Evolutionary conservation across 176 grass and related monocot species (phyloP), one percentile per base, ranked within the genome.

Genomic region (Tillandsia leiboldiana): DNA sequence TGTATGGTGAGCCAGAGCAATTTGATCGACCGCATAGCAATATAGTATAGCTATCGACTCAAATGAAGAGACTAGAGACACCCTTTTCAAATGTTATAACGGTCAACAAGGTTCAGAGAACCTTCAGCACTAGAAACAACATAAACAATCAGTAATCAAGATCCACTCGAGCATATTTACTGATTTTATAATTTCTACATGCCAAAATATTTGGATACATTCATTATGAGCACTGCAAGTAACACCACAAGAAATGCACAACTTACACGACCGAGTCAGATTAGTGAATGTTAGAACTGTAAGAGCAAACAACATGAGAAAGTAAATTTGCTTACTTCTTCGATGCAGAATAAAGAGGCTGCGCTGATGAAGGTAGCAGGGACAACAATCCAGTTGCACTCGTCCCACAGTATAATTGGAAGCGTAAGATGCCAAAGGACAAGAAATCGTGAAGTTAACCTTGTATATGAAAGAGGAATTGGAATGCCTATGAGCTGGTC

Each of bases 361-460:
- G 94, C 94, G 79, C 89, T 99, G 72, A 99, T 72, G 70, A 99
- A 99, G 29, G 94, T 99, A 65, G 89, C 94, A 51, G 94, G 94
- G 63, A 99, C 63, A 28, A 93, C 94, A 20, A 93, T 93, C 94
- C 94, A 93, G 78, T 90, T 90, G 42, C 94, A 93, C 71, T 99
- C 94, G 7, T 85, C 75, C 94, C 94, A 99, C 14, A 99, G 86
- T 81, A 99, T 93, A 11, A 93, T 72, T 10, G 89, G 94, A 75
- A 99, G 86, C 0, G 87, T 93, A 72, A 99, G 89, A 83, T 93
- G 94, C 94, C 94, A 99, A 3, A 99, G 80, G 62, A 93, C 86
- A 67, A 99, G 89, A 81, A 99, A 99, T 54, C 94, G 79, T 1
- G 89, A 99, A 14, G 89, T 99, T 11, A 93, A 75, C 22, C 94